Base-by-base conservation (phyloP, 2,329 filamentous ascomycete species). In the Paecilomyces fulvus region DNA sequence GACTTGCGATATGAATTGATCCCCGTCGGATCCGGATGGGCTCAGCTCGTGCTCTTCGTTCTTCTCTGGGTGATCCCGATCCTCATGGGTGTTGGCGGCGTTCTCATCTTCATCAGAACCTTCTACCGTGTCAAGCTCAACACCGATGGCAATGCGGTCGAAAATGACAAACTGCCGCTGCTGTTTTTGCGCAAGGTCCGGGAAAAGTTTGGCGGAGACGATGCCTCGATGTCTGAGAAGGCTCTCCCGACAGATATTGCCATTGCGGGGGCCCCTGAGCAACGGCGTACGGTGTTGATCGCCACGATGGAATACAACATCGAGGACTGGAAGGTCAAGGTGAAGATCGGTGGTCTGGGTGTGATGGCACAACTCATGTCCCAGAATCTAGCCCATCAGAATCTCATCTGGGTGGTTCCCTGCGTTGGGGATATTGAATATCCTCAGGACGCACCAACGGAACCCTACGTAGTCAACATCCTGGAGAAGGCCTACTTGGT, bases 231-330 rank as follows among this genome's bases (percentile, higher is more conserved):
- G 37, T 43, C 37, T 43, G 37, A 43, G n/a, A 43, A 43, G 17
- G 37, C 4, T 3, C 2, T n/a, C 1, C 37, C 37, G 14, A 20
- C n/a, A 17, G 37, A 31, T 23, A 17, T 54, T 23, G 50, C 25
- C 6, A n/a, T 55, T 11, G 56, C 53, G 28, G 53, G 23, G 1
- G 53, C 60, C 53, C 31, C 55, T 10, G 65, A 70, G 57, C 61
- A 48, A 31, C 33, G 73, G 23, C 73, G 79, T n/a, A 83, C 77
- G 12, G 79, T 84, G 2, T 74, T 85, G 25, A 83, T 85, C 52
- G 83, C 81, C 10, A 85, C 83, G 11, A 83, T 85, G 80, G 83
- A 85, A 67, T 85, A 85, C 70, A 81, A 85, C 60, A 85, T 85
- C 58, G 80, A 82, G 55, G 83, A 85, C 64, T 85, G 83, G 79